Evolutionary conservation across 768 basidiomycete genomes (phyloP), one percentile per base, ranked within the genome.

Genomic region (Boletus pseudopeckii): DNA sequence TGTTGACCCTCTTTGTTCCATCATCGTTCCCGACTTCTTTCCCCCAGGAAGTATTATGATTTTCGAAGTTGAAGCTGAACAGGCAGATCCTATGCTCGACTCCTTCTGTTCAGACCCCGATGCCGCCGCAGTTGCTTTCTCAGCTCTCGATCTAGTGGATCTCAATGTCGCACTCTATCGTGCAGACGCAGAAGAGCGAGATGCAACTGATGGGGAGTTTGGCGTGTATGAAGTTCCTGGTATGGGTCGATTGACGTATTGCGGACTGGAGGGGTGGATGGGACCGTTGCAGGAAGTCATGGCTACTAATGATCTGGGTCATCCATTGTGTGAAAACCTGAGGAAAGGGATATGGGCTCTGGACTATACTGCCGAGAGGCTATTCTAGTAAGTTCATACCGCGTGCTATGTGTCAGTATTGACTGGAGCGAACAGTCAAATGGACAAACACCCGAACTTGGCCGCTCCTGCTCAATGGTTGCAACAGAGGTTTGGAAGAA

Each of bases 251-350:
- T 74, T 94, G 69, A 84, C 82, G 11, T 99, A 98, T 71, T 98
- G 95, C 63, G 97, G 97, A 17, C 70, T 98, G 47, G 92, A 98
- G 64, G 97, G 97, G 2, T 99, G 95, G 93, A 98, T 99, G 93
- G 82, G 86, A 60, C 85, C 85, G 0, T 74, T 98, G 50, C 79
- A 83, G 37, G 83, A 83, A 60, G 84, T 98, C 68, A 94, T 94
- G 83, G 77, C 78, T 59, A 80, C 84, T 64, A 98, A 98, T 69
- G 94, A 99, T 67, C 79, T 98, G 4, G 97, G 97, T 0, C 94
- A 98, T 69, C 81, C 92, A 1, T 76, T 99, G 5, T 96, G 92
- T 62, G 85, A 75, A 4, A 92, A 98, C 71, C 71, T 98, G 53
- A 81, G 97, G 54, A 79, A 87, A 28, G 97, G 97, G 7, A 78